Percentiles rank a stretch among this genome's conserved stretches.
These are phyloP conservation scores for Mortierella sp. DNA, from an alignment of 371 early-diverging fungal species.

Conservation along the genomic window DNA sequence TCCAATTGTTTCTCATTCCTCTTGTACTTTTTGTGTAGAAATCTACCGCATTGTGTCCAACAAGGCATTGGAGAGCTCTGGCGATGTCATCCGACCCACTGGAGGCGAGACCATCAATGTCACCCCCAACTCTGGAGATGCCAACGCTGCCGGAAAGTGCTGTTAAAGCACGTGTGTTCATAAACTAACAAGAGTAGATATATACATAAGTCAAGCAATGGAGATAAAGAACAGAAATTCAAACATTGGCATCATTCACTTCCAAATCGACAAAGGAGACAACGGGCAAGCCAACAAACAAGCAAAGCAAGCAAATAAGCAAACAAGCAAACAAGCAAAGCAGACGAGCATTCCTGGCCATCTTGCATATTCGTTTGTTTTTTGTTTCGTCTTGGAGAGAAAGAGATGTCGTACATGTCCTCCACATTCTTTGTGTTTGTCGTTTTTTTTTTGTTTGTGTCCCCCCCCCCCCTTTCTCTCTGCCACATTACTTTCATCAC, in stretches of 20 bases:
- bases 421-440: background rate
- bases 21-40: slow-evolving; percentile 62
- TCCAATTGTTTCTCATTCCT: background rate
- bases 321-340: background rate
- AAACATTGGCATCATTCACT: background rate
- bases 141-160: slow-evolving; percentile 76
- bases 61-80: slow-evolving; percentile 87
- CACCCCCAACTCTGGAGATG: slow-evolving; percentile 73
- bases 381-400: background rate
- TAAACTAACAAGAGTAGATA: background rate
- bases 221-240: background rate
- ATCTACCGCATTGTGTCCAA: slow-evolving; percentile 93
- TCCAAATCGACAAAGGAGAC: background rate
- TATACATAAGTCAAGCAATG: background rate
- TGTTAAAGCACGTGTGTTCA: slow-evolving; percentile 65
- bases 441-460: background rate
- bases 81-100: slow-evolving; percentile 78
- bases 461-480: too few species aligned
- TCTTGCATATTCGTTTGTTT: background rate
- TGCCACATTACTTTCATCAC: too few species aligned
- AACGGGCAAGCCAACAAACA: background rate
- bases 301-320: background rate
- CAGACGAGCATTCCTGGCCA: slow-evolving; percentile 1
- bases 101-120: slow-evolving; percentile 85
- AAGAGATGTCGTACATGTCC: too few species aligned